phyloP scores from a whole-genome alignment of 257 asterid species.

The Forsythia viridissima region DNA sequence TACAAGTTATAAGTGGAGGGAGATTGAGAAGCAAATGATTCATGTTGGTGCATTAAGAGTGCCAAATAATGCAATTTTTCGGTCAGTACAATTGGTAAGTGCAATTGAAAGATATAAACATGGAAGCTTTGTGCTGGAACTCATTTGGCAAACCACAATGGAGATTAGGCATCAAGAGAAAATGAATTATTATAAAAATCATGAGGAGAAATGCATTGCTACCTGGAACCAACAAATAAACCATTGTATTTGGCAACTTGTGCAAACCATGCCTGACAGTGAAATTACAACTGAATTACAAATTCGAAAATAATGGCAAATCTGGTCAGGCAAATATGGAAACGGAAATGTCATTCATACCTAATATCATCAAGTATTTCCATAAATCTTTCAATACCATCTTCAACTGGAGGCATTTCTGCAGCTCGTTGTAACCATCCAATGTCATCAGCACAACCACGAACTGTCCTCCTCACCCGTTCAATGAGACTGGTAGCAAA shows the following conservation, averaged over 20 bases:
- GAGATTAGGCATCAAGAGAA: not conserved
- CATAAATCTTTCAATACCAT: conserved; percentile 72
- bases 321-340: conserved; percentile 1
- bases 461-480: conserved; percentile 82
- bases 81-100: not conserved
- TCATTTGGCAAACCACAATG: not conserved
- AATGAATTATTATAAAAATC: not conserved
- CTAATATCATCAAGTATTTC: conserved; percentile 84
- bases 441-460: conserved; percentile 94
- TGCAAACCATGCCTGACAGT: conserved; percentile 90
- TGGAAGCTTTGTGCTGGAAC: not conserved
- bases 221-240: conserved; percentile 98
- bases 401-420: conserved; percentile 87
- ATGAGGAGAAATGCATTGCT: conserved; percentile 24
- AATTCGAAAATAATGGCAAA: conserved; percentile 11
- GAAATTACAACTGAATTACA: conserved; percentile 28
- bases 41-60: no score
- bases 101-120: not conserved
- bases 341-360: conserved; percentile 29
- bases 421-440: conserved; percentile 85
- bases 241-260: conserved; percentile 78
- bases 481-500: conserved; percentile 44
- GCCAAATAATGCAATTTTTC: not conserved
- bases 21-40: not conserved
- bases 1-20: not conserved